A percentile compares a stretch with the other conserved stretches of the same genome.
phyloP scores from a whole-genome alignment of 1,139 yeast genomes.

The Wickerhamiella pararugosa region DNA sequence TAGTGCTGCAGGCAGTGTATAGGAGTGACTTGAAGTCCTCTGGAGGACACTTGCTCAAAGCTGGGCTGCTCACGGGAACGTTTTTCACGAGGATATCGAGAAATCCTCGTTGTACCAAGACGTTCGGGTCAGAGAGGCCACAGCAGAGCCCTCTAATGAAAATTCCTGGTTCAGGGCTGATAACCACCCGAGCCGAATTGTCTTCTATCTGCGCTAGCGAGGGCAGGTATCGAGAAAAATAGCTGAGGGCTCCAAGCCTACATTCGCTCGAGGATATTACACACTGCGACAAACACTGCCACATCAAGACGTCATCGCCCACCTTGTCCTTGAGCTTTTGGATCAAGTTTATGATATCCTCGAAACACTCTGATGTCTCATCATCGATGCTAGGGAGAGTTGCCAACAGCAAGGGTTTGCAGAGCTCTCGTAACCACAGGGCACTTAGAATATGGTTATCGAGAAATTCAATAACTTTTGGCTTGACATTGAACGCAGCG shows the following conservation, averaged over 20 bases:
- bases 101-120: constrained; percentile 77
- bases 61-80: constrained; percentile 47
- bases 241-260: constrained; percentile 67
- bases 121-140: constrained; percentile 46
- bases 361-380: constrained; percentile 71
- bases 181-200: constrained; percentile 36
- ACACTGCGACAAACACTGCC: constrained; percentile 69
- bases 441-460: constrained; percentile 41
- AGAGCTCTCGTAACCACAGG: constrained; percentile 37
- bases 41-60: constrained; percentile 33
- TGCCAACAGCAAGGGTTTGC: constrained; percentile 59
- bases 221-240: constrained; percentile 60
- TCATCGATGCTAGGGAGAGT: constrained; percentile 84
- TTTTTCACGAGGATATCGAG: constrained; percentile 63
- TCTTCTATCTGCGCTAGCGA: constrained; percentile 28
- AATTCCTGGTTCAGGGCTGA: constrained; percentile 67
- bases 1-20: constrained; percentile 49
- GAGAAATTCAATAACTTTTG: constrained; percentile 50
- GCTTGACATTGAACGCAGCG: constrained; percentile 80
- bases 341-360: constrained; percentile 41
- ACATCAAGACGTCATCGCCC: constrained; percentile 58
- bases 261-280: constrained; percentile 67
- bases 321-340: constrained; percentile 45
- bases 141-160: constrained; percentile 56
- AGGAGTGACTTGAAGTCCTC: constrained; percentile 46